Conservation (phyloP, 345 rosid genomes). For the Diplotaxis tenuifolia region DNA sequence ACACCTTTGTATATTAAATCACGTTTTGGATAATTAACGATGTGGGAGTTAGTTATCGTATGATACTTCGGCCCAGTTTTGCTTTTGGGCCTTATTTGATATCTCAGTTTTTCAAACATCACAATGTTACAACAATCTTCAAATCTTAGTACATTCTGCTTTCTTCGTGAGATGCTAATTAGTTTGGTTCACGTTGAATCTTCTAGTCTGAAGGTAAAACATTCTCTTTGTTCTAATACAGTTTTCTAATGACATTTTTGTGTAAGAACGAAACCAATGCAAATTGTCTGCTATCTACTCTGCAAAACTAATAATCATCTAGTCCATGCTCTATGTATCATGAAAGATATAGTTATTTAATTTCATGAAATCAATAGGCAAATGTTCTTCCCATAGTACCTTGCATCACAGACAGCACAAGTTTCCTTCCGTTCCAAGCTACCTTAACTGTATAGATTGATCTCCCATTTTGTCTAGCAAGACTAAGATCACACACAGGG, state of each 20-base stretch:
- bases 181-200: not conserved
- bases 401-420: slow-evolving; percentile 22
- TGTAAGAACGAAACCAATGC: no score
- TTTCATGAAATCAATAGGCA: not conserved
- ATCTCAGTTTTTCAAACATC: not conserved
- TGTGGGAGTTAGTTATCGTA: no score
- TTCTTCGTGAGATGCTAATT: not conserved
- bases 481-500: not conserved
- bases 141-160: not conserved
- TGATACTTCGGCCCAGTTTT: no score
- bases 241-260: no score
- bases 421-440: not conserved
- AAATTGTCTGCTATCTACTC: not conserved
- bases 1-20: not conserved
- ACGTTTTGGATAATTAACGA: not conserved
- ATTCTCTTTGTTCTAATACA: no score
- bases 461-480: not conserved
- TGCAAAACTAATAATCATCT: not conserved
- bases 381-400: not conserved
- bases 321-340: not conserved
- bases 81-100: no score
- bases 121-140: not conserved
- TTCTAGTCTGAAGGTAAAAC: no score
- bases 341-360: not conserved
- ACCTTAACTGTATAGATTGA: not conserved